Percentiles rank a stretch among this genome's conserved stretches.
Conservation (phyloP, 208 protist species). For the Acanthamoeba polyphaga region DNA sequence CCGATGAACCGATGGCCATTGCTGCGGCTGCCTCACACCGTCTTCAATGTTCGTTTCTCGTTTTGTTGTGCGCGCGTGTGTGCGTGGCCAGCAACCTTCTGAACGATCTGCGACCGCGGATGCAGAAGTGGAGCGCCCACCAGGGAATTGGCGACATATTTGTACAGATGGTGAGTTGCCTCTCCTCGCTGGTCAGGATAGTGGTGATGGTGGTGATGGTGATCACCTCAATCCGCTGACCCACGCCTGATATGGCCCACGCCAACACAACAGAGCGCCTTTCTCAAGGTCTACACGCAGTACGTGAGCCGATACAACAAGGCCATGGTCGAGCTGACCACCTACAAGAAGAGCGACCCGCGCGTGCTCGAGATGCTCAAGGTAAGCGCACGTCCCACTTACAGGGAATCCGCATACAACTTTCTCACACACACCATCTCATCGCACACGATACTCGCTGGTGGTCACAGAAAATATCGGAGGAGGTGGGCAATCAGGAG, state of each 20-base stretch:
- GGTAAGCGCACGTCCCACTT: not conserved
- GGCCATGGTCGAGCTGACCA: slow-evolving; percentile 58
- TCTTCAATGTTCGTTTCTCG: not conserved
- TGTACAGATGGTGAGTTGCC: slow-evolving; percentile 51
- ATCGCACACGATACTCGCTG: not conserved
- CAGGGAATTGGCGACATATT: slow-evolving; percentile 72
- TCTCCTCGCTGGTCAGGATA: not conserved
- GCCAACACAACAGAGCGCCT: slow-evolving; percentile 1
- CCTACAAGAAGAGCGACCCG: slow-evolving; percentile 45
- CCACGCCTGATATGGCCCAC: not conserved
- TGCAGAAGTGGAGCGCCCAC: slow-evolving; percentile 46
- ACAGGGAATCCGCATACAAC: not conserved
- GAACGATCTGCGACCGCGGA: slow-evolving; percentile 31
- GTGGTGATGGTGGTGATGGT: not conserved
- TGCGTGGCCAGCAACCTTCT: slow-evolving; percentile 12
- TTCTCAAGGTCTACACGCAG: slow-evolving; percentile 72
- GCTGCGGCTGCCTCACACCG: not conserved
- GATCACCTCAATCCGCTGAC: not conserved
- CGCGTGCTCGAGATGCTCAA: slow-evolving; percentile 22
- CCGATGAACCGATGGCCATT: not conserved
- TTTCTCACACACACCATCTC: not conserved
- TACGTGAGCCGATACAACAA: slow-evolving; percentile 74
- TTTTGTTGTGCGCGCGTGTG: not conserved
- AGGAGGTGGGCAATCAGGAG: slow-evolving; percentile 26
- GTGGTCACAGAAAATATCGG: not conserved